Conservation (phyloP, 768 basidiomycete genomes). For the Phanerochaete carnosa region DNA sequence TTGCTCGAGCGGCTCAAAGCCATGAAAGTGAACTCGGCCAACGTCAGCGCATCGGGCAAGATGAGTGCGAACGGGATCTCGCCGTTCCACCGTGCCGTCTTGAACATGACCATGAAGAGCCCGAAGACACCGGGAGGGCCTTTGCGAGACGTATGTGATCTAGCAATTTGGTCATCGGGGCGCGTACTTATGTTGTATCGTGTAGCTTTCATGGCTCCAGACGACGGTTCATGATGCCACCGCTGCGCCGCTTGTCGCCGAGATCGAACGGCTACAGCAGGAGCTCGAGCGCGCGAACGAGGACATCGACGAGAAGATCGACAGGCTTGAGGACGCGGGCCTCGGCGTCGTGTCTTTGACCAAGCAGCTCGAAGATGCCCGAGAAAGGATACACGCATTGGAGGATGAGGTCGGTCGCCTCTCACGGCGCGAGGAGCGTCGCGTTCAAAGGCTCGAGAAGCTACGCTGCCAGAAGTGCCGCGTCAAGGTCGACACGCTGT, state of each 20-base stretch:
- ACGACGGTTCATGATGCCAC: constrained; percentile 54
- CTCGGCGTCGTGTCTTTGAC: constrained; percentile 70
- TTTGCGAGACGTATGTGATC: constrained; percentile 61
- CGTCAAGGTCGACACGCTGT: constrained; percentile 53
- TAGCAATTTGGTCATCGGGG: neutral
- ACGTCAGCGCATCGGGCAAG: constrained; percentile 57
- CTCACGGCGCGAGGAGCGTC: constrained; percentile 67
- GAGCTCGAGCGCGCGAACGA: constrained; percentile 81
- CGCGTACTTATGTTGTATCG: constrained; percentile 9
- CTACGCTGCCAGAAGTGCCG: constrained; percentile 69
- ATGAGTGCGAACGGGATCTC: constrained; percentile 59
- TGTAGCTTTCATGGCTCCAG: constrained; percentile 72
- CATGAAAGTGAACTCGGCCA: constrained; percentile 49
- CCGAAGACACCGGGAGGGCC: constrained; percentile 81
- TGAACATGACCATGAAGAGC: constrained; percentile 63
- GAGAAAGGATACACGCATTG: constrained; percentile 47
- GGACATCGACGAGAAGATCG: constrained; percentile 85
- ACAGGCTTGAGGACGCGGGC: constrained; percentile 80
- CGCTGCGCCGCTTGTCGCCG: constrained; percentile 59
- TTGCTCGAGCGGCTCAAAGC: constrained; percentile 66
- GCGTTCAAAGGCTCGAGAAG: constrained; percentile 53
- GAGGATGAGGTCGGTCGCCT: constrained; percentile 71
- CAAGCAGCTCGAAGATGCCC: constrained; percentile 69
- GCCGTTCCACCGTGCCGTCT: constrained; percentile 71
- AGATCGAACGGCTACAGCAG: constrained; percentile 69